These are phyloP conservation scores for Russula olivacea DNA, from an alignment of 768 basidiomycete genomes.

Conservation along the genomic window DNA sequence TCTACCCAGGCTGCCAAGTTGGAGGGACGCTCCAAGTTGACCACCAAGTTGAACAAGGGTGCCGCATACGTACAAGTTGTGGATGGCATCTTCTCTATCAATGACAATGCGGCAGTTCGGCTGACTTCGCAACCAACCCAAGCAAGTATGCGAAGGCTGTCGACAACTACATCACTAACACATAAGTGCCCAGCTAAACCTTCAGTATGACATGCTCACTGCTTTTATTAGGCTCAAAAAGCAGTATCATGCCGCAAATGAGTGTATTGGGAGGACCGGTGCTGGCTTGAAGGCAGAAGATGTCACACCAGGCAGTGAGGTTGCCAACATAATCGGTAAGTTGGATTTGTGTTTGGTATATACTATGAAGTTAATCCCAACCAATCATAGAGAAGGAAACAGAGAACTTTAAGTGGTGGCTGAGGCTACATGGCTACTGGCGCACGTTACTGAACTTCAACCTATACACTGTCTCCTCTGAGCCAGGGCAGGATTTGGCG, in stretches of 20 bases:
- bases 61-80: not conserved
- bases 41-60: not conserved
- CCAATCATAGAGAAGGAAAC: too few species aligned
- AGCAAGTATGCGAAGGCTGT: not conserved
- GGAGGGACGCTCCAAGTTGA: not conserved
- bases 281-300: not conserved
- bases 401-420: too few species aligned
- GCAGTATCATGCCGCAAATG: not conserved
- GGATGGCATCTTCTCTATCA: not conserved
- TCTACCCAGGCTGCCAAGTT: not conserved
- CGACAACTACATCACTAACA: not conserved
- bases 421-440: too few species aligned
- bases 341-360: too few species aligned
- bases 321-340: not conserved
- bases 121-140: not conserved
- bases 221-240: not conserved
- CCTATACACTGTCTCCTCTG: too few species aligned
- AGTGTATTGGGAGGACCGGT: not conserved
- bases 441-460: too few species aligned
- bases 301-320: not conserved
- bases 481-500: too few species aligned
- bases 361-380: too few species aligned
- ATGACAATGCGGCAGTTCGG: not conserved
- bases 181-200: not conserved
- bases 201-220: not conserved